Conservation (phyloP, 129 eudicot species). For the Glebionis coronaria region DNA sequence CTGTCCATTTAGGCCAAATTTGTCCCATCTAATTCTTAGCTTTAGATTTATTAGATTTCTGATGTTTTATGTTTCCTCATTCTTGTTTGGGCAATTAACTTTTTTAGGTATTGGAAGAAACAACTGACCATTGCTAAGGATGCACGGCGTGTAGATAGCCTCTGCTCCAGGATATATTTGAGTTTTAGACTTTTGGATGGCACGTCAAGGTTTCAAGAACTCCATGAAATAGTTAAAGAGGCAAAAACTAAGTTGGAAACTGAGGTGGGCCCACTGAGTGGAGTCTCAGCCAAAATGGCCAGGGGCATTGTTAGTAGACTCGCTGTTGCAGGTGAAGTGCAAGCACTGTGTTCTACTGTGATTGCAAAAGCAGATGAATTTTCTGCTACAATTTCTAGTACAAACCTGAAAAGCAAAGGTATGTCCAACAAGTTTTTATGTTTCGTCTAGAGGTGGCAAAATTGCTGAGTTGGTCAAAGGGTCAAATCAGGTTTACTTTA, state of each 20-base stretch:
- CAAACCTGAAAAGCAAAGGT: constrained; percentile 47
- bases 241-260: constrained; percentile 73
- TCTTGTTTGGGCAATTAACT: constrained; percentile 7
- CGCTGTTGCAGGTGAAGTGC: constrained; percentile 73
- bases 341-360: constrained; percentile 74
- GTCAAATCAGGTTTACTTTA: not conserved
- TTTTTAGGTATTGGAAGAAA: constrained; percentile 84
- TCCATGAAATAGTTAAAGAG: constrained; percentile 60
- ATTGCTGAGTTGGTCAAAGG: not conserved
- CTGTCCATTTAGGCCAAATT: not conserved
- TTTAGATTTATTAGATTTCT: not conserved
- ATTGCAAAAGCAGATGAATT: constrained; percentile 76
- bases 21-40: not conserved
- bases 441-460: not conserved
- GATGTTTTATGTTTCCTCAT: constrained; percentile 10
- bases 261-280: constrained; percentile 80
- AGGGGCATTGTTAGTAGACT: constrained; percentile 91
- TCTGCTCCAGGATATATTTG: constrained; percentile 71
- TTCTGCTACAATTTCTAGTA: constrained; percentile 45
- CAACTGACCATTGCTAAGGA: constrained; percentile 77
- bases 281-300: constrained; percentile 80
- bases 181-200: constrained; percentile 80
- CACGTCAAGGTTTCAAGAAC: constrained; percentile 74
- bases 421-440: not conserved
- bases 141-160: constrained; percentile 86